These are phyloP conservation scores for Rubia tinctorum DNA, from an alignment of 305 asterid species.

Conservation along the genomic window DNA sequence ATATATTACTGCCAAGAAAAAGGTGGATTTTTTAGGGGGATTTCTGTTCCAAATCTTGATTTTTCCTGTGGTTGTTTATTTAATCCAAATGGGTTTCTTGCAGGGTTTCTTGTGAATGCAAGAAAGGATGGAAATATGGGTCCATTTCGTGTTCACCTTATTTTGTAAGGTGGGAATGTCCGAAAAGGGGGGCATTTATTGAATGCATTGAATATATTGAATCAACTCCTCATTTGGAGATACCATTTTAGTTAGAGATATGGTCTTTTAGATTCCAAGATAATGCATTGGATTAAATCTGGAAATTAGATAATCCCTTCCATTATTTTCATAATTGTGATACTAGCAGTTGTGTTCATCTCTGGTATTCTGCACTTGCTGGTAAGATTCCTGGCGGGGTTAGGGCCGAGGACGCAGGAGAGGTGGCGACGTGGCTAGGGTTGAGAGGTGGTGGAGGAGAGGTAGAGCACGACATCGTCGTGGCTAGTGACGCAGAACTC, in stretches of 20 bases:
- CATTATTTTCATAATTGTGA: constrained; percentile 65
- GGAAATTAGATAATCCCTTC: constrained; percentile 61
- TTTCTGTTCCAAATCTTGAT: constrained; percentile 31
- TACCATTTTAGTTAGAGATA: constrained; percentile 16
- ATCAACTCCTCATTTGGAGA: constrained; percentile 9
- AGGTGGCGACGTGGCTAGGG: no score
- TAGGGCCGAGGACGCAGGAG: no score
- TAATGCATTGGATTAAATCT: constrained; percentile 65
- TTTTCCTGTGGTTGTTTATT: constrained; percentile 17
- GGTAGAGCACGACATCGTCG: no score
- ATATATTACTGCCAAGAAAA: neutral
- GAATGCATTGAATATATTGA: constrained; percentile 2
- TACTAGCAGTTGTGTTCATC: constrained; percentile 72
- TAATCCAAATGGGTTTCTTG: constrained; percentile 23
- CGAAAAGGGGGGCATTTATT: constrained; percentile 12
- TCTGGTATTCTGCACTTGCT: constrained; percentile 87
- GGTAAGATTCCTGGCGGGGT: constrained; percentile 57
- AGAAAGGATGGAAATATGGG: constrained; percentile 22
- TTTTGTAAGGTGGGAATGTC: constrained; percentile 28
- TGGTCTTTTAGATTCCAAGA: constrained; percentile 25
- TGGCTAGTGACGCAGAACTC: no score
- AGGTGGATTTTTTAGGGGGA: constrained; percentile 10
- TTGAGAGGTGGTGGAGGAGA: no score
- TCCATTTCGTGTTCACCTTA: constrained; percentile 24
- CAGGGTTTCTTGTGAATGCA: constrained; percentile 31